Evolutionary conservation across 179 eudicot species (phyloP).

Genomic region (Silene noctiflora): DNA sequence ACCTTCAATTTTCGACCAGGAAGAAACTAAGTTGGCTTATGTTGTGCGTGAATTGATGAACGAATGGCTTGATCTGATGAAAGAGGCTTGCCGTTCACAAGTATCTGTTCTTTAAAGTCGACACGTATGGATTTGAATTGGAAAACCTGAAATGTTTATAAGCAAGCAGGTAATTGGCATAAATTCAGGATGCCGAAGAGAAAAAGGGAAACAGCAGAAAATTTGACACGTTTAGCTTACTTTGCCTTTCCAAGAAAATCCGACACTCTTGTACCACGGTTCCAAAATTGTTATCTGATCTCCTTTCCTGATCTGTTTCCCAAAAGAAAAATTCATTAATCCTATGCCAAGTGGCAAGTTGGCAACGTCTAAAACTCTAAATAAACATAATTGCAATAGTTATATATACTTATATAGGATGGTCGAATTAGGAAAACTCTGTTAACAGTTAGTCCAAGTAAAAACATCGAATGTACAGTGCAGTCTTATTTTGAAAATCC

Average conservation of each 20-base stretch:
- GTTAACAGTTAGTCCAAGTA: no score
- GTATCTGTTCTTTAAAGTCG: slow-evolving; percentile 74
- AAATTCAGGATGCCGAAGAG: not conserved
- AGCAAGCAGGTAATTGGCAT: not conserved
- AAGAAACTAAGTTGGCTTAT: slow-evolving; percentile 46
- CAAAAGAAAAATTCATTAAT: slow-evolving; percentile 4
- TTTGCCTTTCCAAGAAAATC: slow-evolving; percentile 74
- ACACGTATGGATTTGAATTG: slow-evolving; percentile 71
- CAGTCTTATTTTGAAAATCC: no score
- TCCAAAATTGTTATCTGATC: slow-evolving; percentile 69
- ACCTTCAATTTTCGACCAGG: not conserved
- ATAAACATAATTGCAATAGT: not conserved
- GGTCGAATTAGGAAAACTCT: no score
- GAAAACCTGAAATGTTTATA: slow-evolving; percentile 45
- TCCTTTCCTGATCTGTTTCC: slow-evolving; percentile 66
- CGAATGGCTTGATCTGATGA: slow-evolving; percentile 44
- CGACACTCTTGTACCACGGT: slow-evolving; percentile 53
- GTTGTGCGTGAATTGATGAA: slow-evolving; percentile 65
- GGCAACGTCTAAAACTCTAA: not conserved
- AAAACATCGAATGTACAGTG: no score
- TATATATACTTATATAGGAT: no score
- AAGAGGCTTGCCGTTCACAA: slow-evolving; percentile 74
- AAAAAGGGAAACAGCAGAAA: not conserved
- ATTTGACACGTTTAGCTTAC: slow-evolving; percentile 29
- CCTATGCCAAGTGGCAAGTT: no score